A percentile compares a stretch with the other conserved stretches of the same genome.
These are phyloP conservation scores for Saccharomyces kudriavzevii DNA, from an alignment of 805 yeast genomes.

Conservation along the genomic window DNA sequence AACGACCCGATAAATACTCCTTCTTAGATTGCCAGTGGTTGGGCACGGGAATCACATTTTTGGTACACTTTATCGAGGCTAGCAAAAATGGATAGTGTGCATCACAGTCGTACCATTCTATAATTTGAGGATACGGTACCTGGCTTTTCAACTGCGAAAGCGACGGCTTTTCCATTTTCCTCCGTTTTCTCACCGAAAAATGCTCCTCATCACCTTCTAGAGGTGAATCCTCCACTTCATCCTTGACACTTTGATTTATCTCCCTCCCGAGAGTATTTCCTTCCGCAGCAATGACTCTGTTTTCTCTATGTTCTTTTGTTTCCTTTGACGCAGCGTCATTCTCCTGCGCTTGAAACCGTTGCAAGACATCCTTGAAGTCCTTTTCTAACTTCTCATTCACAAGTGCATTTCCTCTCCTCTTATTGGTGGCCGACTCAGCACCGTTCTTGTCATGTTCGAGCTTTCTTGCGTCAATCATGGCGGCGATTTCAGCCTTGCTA, in stretches of 20 bases:
- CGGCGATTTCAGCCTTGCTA: constrained; percentile 3
- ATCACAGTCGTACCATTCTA: constrained; percentile 85
- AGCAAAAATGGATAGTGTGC: constrained; percentile 68
- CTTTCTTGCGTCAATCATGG: constrained; percentile 1
- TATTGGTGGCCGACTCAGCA: constrained; percentile 19
- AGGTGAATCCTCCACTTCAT: not conserved
- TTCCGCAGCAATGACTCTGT: constrained; percentile 7
- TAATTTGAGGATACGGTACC: constrained; percentile 56
- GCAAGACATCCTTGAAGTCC: constrained; percentile 10
- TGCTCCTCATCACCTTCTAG: constrained; percentile 12
- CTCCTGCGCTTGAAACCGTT: constrained; percentile 7
- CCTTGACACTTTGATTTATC: not conserved
- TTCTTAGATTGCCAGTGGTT: constrained; percentile 74
- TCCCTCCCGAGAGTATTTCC: not conserved
- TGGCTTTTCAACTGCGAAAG: constrained; percentile 58
- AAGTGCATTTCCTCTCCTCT: constrained; percentile 28
- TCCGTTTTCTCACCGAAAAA: constrained; percentile 40
- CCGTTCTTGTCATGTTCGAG: not conserved
- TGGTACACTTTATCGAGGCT: constrained; percentile 53
- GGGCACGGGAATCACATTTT: constrained; percentile 72
- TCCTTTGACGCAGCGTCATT: not conserved
- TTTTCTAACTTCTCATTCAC: constrained; percentile 18
- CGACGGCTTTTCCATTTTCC: constrained; percentile 49
- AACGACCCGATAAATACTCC: constrained; percentile 60
- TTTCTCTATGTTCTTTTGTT: constrained; percentile 11